Conservation (phyloP, 2,329 filamentous ascomycete genomes). For the Cytospora piceae region DNA sequence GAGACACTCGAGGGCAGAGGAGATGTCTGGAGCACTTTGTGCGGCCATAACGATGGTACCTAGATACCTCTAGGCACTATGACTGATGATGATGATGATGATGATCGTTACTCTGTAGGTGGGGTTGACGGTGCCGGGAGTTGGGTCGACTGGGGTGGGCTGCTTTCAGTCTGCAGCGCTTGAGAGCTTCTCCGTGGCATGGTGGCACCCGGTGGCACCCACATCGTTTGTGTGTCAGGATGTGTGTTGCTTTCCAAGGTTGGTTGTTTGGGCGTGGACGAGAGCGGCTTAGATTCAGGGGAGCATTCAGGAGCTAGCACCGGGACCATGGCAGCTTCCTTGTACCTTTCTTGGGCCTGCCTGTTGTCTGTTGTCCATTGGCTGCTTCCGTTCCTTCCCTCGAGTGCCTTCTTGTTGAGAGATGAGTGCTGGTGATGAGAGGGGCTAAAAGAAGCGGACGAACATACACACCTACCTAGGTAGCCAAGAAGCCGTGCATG, state of each 20-base stretch:
- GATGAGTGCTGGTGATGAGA: background rate
- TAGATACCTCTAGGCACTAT: background rate
- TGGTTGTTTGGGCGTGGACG: background rate
- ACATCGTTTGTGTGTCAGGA: background rate
- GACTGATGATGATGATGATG: background rate
- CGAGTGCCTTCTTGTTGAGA: background rate
- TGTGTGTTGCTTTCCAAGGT: background rate
- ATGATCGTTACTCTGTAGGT: background rate
- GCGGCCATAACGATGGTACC: background rate
- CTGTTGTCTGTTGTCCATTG: background rate
- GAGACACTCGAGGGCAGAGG: background rate
- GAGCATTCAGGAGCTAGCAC: background rate
- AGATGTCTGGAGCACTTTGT: background rate
- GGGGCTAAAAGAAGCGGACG: background rate
- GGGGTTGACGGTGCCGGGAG: background rate
- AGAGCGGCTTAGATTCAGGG: background rate
- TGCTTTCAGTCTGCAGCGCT: slow-evolving; percentile 2
- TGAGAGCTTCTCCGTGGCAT: background rate
- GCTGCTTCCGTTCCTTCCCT: background rate
- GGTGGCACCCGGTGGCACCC: background rate
- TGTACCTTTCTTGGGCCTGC: no score
- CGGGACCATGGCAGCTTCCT: no score
- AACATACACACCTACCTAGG: background rate
- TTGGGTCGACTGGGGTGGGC: background rate
- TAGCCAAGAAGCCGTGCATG: background rate